phyloP scores from a whole-genome alignment of 2,329 filamentous ascomycete genomes.

The Coniochaeta prunicola region DNA sequence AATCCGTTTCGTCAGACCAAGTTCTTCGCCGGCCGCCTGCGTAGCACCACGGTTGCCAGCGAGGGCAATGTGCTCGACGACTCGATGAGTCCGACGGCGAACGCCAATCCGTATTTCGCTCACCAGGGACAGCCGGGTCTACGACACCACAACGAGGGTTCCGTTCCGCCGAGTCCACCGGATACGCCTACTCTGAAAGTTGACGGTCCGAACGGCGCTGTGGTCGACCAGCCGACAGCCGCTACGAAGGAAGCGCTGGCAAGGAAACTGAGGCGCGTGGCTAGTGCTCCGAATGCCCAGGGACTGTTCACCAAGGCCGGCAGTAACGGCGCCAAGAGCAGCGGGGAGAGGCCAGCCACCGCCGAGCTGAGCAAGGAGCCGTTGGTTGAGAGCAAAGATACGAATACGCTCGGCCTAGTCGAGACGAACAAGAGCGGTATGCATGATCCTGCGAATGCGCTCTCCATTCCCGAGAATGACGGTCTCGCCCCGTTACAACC shows the following conservation, averaged over 20 bases:
- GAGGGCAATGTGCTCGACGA: slow-evolving; percentile 90
- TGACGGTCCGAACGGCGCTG: slow-evolving; percentile 56
- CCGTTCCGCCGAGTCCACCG: slow-evolving; percentile 84
- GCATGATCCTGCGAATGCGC: slow-evolving; percentile 25
- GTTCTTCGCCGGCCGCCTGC: slow-evolving; percentile 84
- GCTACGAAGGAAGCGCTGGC: slow-evolving; percentile 91
- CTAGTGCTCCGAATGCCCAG: slow-evolving; percentile 94
- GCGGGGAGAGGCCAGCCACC: slow-evolving; percentile 67
- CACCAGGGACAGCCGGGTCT: slow-evolving; percentile 92
- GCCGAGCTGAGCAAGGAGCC: slow-evolving; percentile 83
- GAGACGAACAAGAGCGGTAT: slow-evolving; percentile 32
- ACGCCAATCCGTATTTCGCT: slow-evolving; percentile 94
- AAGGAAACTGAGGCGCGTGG: slow-evolving; percentile 84
- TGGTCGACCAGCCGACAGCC: slow-evolving; percentile 62
- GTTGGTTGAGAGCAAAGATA: slow-evolving; percentile 50
- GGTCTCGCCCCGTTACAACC: slow-evolving; percentile 56
- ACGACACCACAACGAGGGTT: slow-evolving; percentile 90
- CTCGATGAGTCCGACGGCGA: slow-evolving; percentile 80
- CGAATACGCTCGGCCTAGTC: slow-evolving; percentile 36
- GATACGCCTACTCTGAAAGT: slow-evolving; percentile 78
- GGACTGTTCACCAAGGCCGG: slow-evolving; percentile 64
- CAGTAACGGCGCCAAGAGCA: slow-evolving; percentile 32
- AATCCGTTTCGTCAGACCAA: slow-evolving; percentile 73
- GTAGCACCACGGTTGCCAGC: slow-evolving; percentile 84
- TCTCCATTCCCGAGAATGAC: slow-evolving; percentile 38